phyloP scores from a whole-genome alignment of 2,329 filamentous ascomycete genomes.

The Aspergillus flavus region DNA sequence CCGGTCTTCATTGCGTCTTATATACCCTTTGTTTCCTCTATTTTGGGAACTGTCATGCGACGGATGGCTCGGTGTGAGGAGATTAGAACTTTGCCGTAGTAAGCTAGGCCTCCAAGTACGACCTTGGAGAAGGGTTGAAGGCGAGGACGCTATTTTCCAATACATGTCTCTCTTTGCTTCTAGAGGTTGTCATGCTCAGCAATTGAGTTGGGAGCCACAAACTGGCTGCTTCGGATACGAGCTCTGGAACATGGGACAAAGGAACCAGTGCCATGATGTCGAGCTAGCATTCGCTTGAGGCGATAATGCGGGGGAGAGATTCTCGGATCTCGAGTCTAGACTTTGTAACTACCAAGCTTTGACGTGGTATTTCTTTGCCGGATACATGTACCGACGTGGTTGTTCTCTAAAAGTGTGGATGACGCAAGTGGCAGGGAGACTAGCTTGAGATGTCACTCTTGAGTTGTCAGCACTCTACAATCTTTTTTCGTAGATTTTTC shows the following conservation, averaged over 20 bases:
- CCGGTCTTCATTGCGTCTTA: not conserved
- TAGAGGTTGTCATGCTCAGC: not conserved
- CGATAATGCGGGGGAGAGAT: not conserved
- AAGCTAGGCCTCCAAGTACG: not conserved
- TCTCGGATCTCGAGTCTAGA: not conserved
- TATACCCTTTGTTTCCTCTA: not conserved
- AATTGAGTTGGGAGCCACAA: not conserved
- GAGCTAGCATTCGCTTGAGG: not conserved
- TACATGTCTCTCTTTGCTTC: not conserved
- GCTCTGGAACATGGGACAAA: slow-evolving; percentile 23
- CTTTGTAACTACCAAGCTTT: not conserved
- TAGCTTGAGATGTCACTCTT: not conserved
- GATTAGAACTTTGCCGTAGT: not conserved
- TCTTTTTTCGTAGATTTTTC: not conserved
- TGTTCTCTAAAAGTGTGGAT: not conserved
- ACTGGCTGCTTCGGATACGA: slow-evolving; percentile 27
- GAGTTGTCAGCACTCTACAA: not conserved
- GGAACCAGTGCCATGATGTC: slow-evolving; percentile 9
- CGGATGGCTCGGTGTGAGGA: not conserved
- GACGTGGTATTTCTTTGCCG: not conserved
- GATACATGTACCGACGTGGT: not conserved
- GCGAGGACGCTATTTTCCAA: not conserved
- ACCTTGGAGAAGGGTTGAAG: not conserved
- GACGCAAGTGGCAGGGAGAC: not conserved
- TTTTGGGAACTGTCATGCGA: not conserved